phyloP scores from a whole-genome alignment of 2,329 filamentous ascomycete genomes.

The Ciborinia camelliae region DNA sequence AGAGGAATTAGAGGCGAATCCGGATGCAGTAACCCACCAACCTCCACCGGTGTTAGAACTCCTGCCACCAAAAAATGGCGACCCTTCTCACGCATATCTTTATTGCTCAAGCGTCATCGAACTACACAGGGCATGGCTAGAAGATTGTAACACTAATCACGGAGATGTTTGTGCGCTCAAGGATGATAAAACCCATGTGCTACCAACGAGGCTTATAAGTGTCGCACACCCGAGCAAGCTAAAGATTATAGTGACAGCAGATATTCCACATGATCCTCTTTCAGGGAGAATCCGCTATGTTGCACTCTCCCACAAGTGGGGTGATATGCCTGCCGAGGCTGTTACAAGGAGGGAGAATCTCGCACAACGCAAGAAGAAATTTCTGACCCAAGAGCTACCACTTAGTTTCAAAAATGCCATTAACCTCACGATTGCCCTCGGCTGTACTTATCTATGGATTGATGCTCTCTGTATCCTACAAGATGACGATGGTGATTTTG shows the following conservation, averaged over 20 bases:
- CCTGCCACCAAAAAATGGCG: background rate
- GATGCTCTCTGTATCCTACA: conserved; percentile 39
- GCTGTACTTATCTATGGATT: conserved; percentile 37
- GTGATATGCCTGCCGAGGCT: conserved; percentile 11
- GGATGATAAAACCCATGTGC: background rate
- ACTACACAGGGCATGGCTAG: background rate
- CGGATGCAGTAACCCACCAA: background rate
- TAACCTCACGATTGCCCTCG: conserved; percentile 29
- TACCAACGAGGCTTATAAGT: background rate
- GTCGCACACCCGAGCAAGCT: background rate
- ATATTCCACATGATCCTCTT: background rate
- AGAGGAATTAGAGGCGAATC: background rate
- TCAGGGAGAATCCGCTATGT: background rate
- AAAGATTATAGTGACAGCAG: background rate
- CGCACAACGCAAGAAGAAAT: conserved; percentile 4
- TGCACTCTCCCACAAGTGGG: conserved; percentile 24
- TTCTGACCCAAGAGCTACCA: conserved; percentile 25
- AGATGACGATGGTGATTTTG: conserved; percentile 32
- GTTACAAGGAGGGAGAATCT: conserved; percentile 9
- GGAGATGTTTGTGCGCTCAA: background rate
- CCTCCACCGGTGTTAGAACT: background rate
- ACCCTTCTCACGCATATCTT: background rate
- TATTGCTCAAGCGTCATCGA: background rate
- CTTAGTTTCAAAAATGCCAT: conserved; percentile 35
- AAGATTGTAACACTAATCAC: background rate